phyloP scores from a whole-genome alignment of 768 basidiomycete genomes.

The Russula dissimulans region DNA sequence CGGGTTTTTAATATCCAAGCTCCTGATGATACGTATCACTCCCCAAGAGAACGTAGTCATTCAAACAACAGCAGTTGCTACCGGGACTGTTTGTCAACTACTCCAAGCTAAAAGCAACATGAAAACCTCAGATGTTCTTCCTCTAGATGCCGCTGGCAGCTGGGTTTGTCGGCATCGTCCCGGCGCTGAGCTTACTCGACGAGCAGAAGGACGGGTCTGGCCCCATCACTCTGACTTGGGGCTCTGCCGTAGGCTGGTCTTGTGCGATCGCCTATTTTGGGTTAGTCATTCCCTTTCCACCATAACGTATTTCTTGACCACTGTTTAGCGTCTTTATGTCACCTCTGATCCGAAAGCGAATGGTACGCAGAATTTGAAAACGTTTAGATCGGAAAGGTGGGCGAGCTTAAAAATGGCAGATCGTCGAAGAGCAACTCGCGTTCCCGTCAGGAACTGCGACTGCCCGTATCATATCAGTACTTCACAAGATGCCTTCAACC shows the following conservation, averaged over 20 bases:
- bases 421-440: conserved; percentile 86
- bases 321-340: conserved; percentile 79
- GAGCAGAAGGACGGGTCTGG: conserved; percentile 64
- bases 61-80: conserved; percentile 93
- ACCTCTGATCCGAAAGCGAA: conserved; percentile 89
- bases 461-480: conserved; percentile 85
- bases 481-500: conserved; percentile 65
- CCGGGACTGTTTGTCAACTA: conserved; percentile 45
- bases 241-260: conserved; percentile 75
- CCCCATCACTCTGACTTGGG: conserved; percentile 67
- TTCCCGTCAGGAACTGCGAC: conserved; percentile 97
- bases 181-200: conserved; percentile 75
- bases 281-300: conserved; percentile 25
- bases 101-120: neutral
- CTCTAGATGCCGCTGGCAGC: conserved; percentile 73
- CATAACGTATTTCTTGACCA: conserved; percentile 4
- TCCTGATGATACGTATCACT: conserved; percentile 65
- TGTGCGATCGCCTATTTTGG: conserved; percentile 92
- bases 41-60: conserved; percentile 91
- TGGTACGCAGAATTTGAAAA: conserved; percentile 41
- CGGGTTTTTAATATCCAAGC: conserved; percentile 75
- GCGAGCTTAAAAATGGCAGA: conserved; percentile 34
- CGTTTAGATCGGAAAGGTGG: neutral
- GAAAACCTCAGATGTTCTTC: neutral
- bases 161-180: conserved; percentile 87